Evolutionary conservation across 208 protist genomes (phyloP).

Genomic region (Crithidia fasciculata): DNA sequence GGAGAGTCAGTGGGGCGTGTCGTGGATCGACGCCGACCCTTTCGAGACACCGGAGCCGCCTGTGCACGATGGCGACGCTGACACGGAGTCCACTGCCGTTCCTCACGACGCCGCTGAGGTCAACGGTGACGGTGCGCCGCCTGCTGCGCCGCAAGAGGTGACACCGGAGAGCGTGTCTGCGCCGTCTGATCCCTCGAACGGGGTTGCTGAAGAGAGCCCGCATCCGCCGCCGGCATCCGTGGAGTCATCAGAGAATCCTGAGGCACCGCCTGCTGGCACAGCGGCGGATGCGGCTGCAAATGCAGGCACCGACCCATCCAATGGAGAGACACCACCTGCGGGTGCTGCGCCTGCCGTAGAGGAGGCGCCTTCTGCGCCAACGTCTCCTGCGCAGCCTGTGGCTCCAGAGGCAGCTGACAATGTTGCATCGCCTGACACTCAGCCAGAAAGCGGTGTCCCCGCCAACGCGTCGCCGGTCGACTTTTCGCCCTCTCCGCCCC

Average conservation of each 20-base stretch:
- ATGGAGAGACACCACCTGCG: no score
- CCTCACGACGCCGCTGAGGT: neutral
- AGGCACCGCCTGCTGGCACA: neutral
- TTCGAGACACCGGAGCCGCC: constrained; percentile 4
- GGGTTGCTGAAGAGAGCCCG: neutral
- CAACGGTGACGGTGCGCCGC: neutral
- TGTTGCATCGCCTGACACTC: no score
- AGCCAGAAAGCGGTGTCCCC: no score
- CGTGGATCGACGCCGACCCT: constrained; percentile 43
- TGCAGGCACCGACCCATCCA: no score
- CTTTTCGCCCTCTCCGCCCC: neutral
- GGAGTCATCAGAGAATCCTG: neutral
- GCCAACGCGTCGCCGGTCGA: no score
- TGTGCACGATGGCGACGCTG: neutral
- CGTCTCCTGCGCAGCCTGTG: no score
- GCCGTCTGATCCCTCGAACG: neutral
- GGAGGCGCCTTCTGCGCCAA: no score
- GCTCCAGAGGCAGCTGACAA: no score
- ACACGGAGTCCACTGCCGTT: neutral
- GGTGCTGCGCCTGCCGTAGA: no score
- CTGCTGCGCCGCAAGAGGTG: neutral
- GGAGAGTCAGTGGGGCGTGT: constrained; percentile 35
- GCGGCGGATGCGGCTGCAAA: neutral
- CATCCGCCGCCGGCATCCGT: neutral
- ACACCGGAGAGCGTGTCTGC: neutral